Evolutionary conservation across 148 eudicot genomes (phyloP), one percentile per base, ranked within the genome.

Genomic region (Rhododendron mucronatum): DNA sequence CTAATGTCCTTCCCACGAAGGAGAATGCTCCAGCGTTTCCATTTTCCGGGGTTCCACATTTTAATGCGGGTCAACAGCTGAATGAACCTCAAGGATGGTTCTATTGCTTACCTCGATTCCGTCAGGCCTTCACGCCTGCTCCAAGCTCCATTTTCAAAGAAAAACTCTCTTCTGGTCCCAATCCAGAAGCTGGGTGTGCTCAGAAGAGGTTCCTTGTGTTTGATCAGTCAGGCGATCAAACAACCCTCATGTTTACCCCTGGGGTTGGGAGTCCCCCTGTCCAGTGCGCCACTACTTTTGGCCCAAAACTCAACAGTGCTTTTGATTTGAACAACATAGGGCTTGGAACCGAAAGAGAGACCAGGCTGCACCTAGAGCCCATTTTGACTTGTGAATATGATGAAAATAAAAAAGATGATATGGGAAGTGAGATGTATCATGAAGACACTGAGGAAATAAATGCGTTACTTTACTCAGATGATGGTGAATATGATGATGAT

Each of bases 371-470:
- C 59, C 89, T 83, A 15, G 92, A 83, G 50, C 92, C 90, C 12
- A 83, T 84, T 87, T 59, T 88, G 86, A 86, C 89, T 14, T 91
- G 88, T 82, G 91, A 90, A 76, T 84, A 75, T 74, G 80, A 89
- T 48, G 90, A 90, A 33, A 80, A 86, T 57, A 84, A 48, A 14
- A 83, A 51, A 78, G 90, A 89, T 87, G 88, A 86, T n/a, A 85
- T 69, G 35, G 86, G 81, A 86, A 91, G 94, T 65, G 94, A 92
- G 88, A 91, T 93, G 95, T 69, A 69, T 28, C 94, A 82, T 11
- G 99, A 97, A 88, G 94, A 97, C 91, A 90, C 95, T 0, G 98
- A 97, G 86, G 99, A 97, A 89, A 88, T 97, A 78, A 87, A 97
- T 85, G 99, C 99, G 0, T 86, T 97, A 85, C 98, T 97, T 65